These are phyloP conservation scores for Botrytis galanthina DNA, from an alignment of 2,329 filamentous ascomycete species.

Conservation along the genomic window DNA sequence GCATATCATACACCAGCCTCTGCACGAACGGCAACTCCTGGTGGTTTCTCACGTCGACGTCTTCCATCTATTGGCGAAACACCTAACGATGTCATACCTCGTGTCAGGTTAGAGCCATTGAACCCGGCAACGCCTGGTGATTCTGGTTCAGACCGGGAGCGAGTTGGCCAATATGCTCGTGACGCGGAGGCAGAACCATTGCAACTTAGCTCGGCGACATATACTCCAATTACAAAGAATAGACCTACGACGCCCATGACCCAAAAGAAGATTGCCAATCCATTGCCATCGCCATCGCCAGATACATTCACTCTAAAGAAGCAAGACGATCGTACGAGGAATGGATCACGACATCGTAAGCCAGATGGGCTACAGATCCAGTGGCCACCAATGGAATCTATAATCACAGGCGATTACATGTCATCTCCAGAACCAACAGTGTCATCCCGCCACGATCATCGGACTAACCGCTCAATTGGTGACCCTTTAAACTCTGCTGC, in stretches of 20 bases:
- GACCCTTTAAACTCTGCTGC: conserved; percentile 38
- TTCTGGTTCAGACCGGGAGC: conserved; percentile 49
- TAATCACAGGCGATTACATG: conserved; percentile 50
- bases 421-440: conserved; percentile 57
- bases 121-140: conserved; percentile 44
- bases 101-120: conserved; percentile 42
- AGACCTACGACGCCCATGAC: conserved; percentile 68
- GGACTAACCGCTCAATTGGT: conserved; percentile 1
- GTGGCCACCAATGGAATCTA: conserved; percentile 51
- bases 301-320: conserved; percentile 62
- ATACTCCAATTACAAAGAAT: conserved; percentile 43
- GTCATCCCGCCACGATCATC: conserved; percentile 49
- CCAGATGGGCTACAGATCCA: conserved; percentile 70
- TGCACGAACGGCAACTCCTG: conserved; percentile 59
- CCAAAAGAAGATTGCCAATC: conserved; percentile 49
- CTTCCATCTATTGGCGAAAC: conserved; percentile 76
- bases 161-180: conserved; percentile 34
- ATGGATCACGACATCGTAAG: conserved; percentile 75
- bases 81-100: conserved; percentile 50
- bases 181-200: conserved; percentile 39
- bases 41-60: conserved; percentile 60
- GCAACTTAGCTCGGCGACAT: conserved; percentile 41
- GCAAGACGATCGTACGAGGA: conserved; percentile 59
- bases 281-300: conserved; percentile 66
- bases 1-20: conserved; percentile 68